Base-by-base conservation (phyloP, 2,329 filamentous ascomycete species). In the Apiospora aurea region DNA sequence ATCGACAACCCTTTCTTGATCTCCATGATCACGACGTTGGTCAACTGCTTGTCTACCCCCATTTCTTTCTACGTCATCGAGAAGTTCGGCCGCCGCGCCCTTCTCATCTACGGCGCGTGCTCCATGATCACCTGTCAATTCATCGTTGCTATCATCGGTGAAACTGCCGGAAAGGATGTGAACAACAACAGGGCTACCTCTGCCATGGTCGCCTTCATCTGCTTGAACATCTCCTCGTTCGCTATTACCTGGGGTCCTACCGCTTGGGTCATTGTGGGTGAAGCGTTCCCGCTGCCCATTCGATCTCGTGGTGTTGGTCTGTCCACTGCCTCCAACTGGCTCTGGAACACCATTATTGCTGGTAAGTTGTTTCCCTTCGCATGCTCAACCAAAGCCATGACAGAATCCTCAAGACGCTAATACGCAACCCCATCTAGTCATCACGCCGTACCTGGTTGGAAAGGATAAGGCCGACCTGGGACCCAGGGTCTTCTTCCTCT, bases 141-240 rank as follows among this genome's bases (percentile, higher is more conserved):
- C 87, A 86, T 97, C 80, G 93, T 96, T 72, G 95, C 90, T 79
- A 94, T 96, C 78, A 82, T 93, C 53, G 92, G 92, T 78, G 75
- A 80, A 1, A 80, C 77, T 29, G 79, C 87, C 67, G 78, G 83
- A 0, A 80, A 78, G 26, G 82, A 85, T 10, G 85, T 86, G 78
- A 70, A 88, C 83, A 89, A 91, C 81, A 83, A 87, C 73, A 75
- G 84, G 2, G 91, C 90, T 46, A 87, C 89, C 77, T 87, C 89
- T 76, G 90, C 92, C 69, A 91, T 95, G 87, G 94, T 97, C 75
- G 90, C 93, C 73, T 96, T 97, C 85, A 96, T 96, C 80, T 93
- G 91, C 85, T 91, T 97, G 86, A 96, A 95, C 88, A 95, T 97
- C 87, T 95, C 94, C 88, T 96, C 92, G 88, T 97, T 97, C 82